A percentile compares a stretch with the other conserved stretches of the same genome.
Conservation (phyloP, 768 basidiomycete species). For the Rhodosporidiobolus sp. region DNA sequence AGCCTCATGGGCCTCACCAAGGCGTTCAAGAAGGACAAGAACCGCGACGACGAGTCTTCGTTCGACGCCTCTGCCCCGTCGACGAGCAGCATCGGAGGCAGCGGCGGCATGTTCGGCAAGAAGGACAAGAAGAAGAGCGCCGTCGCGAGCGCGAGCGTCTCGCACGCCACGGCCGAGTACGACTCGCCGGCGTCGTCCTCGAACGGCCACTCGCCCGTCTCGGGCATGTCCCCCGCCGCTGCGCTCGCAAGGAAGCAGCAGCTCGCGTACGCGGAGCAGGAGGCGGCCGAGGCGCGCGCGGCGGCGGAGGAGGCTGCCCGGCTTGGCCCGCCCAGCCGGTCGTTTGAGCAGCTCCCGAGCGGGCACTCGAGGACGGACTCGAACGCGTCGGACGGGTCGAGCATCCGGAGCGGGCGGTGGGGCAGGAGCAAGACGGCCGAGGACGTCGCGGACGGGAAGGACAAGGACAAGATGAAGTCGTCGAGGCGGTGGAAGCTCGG, state of each 20-base stretch:
- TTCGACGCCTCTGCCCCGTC: background rate
- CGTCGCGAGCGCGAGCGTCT: slow-evolving; percentile 67
- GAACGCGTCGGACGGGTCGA: slow-evolving; percentile 21
- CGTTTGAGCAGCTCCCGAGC: slow-evolving; percentile 14
- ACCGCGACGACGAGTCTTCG: slow-evolving; percentile 50
- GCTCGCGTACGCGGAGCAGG: slow-evolving; percentile 47
- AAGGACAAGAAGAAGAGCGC: slow-evolving; percentile 62
- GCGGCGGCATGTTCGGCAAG: slow-evolving; percentile 28
- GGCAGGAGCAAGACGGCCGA: slow-evolving; percentile 50
- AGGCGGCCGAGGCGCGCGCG: slow-evolving; percentile 40
- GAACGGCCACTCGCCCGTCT: background rate
- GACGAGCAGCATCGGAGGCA: background rate
- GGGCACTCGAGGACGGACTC: slow-evolving; percentile 11
- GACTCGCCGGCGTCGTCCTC: slow-evolving; percentile 40
- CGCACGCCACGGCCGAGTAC: slow-evolving; percentile 75
- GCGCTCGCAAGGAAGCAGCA: slow-evolving; percentile 52
- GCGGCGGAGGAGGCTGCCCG: slow-evolving; percentile 41
- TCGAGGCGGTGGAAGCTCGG: slow-evolving; percentile 22
- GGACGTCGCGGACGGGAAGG: slow-evolving; percentile 47
- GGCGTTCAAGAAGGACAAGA: slow-evolving; percentile 79
- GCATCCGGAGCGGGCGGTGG: slow-evolving; percentile 71
- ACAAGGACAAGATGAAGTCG: slow-evolving; percentile 35
- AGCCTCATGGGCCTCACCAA: slow-evolving; percentile 83
- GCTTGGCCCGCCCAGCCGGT: slow-evolving; percentile 20
- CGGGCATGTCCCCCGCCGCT: slow-evolving; percentile 61